These are phyloP conservation scores for Alternaria sp. DNA, from an alignment of 2,329 filamentous ascomycete genomes.

Conservation along the genomic window DNA sequence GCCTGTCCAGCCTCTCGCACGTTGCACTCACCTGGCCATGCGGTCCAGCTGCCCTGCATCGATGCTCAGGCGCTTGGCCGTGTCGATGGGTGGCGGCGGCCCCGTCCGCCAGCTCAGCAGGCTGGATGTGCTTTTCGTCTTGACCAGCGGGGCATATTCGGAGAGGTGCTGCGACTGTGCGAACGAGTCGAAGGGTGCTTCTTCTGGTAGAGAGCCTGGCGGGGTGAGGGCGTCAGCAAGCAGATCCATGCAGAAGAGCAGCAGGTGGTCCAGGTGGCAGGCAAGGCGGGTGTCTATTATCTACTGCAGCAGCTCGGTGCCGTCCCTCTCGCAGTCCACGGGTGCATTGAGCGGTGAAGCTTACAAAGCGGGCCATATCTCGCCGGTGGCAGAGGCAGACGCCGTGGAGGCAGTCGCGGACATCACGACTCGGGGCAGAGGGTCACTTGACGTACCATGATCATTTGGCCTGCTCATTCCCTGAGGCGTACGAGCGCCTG, in stretches of 20 bases:
- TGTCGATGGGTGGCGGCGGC: conserved; percentile 57
- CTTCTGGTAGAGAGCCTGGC: conserved; percentile 45
- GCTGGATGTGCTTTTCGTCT: conserved; percentile 58
- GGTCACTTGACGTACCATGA: conserved; percentile 44
- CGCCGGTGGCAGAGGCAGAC: not conserved
- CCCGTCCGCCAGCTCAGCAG: conserved; percentile 48
- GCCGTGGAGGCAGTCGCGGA: conserved; percentile 1
- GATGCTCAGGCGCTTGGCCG: conserved; percentile 73
- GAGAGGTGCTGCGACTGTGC: conserved; percentile 24
- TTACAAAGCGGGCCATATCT: not conserved
- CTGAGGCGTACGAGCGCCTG: conserved; percentile 38
- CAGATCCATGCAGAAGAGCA: conserved; percentile 25
- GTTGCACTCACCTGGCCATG: conserved; percentile 70
- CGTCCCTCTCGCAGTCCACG: conserved; percentile 1
- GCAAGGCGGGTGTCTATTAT: not conserved
- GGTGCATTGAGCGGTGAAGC: conserved; percentile 5
- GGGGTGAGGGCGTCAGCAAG: conserved; percentile 34
- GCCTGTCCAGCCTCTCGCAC: conserved; percentile 1
- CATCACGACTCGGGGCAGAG: not conserved
- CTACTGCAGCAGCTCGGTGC: not conserved
- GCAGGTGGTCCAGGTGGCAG: not conserved
- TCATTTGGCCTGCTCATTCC: conserved; percentile 51
- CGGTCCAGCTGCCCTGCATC: conserved; percentile 73
- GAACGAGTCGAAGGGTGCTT: conserved; percentile 32
- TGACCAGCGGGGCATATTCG: conserved; percentile 50